Base-by-base conservation (phyloP, 306 rosid genomes). In the Acacia acuminata region DNA sequence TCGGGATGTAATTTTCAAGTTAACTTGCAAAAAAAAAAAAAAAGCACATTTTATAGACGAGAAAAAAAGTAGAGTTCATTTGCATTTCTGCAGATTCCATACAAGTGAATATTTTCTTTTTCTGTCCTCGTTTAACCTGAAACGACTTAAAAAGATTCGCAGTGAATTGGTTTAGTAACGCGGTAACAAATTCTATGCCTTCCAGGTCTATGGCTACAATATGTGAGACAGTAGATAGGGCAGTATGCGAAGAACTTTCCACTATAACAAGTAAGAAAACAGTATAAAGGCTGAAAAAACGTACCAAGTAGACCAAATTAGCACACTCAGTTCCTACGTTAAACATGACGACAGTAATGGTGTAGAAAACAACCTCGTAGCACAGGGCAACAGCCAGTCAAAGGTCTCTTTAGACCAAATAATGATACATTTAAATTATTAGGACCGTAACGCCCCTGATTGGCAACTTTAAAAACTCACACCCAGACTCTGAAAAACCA, bases 261-360 rank as follows among this genome's bases (percentile, higher is more conserved):
- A 81, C 88, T 83, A 79, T 60, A 40, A 80, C 71, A 67, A 70
- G 65, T 50, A 77, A 25, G 25, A 36, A 22, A 67, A 42, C 50
- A 71, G 63, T n/a, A 71, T 17, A 10, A 71, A 27, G 75, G 78
- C 3, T 11, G 67, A 13, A 34, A 34, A 22, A 74, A 19, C 7
- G 80, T 74, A 34, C 67, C 0, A 66, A 67, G 81, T 79, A 75
- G 78, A 80, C 82, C 93, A 87, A 87, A 90, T 93, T 91, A 90
- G 94, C 96, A 93, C 93, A 87, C 90, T 82, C 73, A 42, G 86
- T 85, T 75, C 90, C 93, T 89, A 89, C 48, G 94, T 90, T 93
- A 91, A 93, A 86, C 87, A 82, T 67, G 65, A 76, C 64, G 74
- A 90, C 80, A 71, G 85, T 72, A 89, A 86, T 79, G 75, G 85